Conservation (phyloP, 306 rosid genomes). For the Ochetophila trinervis region DNA sequence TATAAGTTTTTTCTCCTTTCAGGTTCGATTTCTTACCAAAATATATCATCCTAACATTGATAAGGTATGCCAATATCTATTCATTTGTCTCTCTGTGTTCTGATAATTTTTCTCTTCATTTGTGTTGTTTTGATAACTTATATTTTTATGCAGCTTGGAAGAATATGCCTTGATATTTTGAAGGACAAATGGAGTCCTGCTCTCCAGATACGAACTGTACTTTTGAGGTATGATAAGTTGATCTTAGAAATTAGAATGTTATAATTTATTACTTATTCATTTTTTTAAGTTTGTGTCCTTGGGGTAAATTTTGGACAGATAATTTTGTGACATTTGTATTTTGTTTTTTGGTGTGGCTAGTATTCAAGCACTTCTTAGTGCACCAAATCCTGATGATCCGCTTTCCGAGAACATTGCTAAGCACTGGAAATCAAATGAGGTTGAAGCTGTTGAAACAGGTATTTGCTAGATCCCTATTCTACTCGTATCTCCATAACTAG, state of each 20-base stretch:
- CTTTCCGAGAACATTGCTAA: conserved; percentile 87
- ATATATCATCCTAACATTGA: conserved; percentile 98
- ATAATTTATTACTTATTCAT: neutral
- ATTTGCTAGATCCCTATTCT: neutral
- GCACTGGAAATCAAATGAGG: conserved; percentile 79
- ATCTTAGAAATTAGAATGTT: neutral
- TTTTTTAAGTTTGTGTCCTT: neutral
- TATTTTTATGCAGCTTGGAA: conserved; percentile 60
- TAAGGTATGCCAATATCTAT: conserved; percentile 46
- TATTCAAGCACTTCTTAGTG: conserved; percentile 82
- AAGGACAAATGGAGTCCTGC: conserved; percentile 96
- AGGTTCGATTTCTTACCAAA: conserved; percentile 96
- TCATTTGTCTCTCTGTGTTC: conserved; percentile 2
- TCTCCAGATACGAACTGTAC: conserved; percentile 87
- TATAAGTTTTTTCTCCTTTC: conserved; percentile 22
- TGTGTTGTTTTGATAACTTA: conserved; percentile 5
- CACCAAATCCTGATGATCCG: conserved; percentile 89
- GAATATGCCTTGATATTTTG: conserved; percentile 90
- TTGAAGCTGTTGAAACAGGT: conserved; percentile 87
- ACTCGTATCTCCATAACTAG: neutral
- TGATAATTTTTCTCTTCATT: conserved; percentile 10
- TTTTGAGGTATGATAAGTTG: conserved; percentile 56
- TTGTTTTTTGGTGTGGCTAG: conserved; percentile 30
- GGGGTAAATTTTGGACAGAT: neutral
- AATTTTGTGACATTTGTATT: neutral